Evolutionary conservation across 202 grass and related monocot genomes (phyloP), one percentile per base, ranked within the genome.

Genomic region (Alloteropsis angusta): DNA sequence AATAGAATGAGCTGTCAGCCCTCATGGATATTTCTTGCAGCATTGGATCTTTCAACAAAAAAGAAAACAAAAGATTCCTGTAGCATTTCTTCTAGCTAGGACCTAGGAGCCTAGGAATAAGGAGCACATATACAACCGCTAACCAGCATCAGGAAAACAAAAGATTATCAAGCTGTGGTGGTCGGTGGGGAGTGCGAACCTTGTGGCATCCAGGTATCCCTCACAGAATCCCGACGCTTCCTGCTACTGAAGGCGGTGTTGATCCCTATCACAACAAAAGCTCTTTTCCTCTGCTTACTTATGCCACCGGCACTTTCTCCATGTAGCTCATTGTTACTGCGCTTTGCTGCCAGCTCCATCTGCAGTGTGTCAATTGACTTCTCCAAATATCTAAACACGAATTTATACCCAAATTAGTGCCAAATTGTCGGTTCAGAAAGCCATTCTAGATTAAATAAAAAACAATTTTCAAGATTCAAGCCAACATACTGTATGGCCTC

Each of bases 161-260:
- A 28, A 3, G 28, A 45, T 6, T 67, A 60, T 28, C 47, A 82
- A 60, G 18, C n/a, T 11, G 42, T 39, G n/a, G 7, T 34, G 22
- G 49, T 18, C 49, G n/a, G 49, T 37, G 49, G 7, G 23, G 21
- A 84, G 14, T 41, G 46, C 46, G 47, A 81, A 99, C 96, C 96
- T 96, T 96, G 92, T 64, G 90, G 92, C 92, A 99, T 99, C 96
- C 96, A 99, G 9, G 92, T 96, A 68, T 90, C 78, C 80, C 96
- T 89, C 39, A 99, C 92, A 13, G 96, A 96, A 53, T 99, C 96
- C 47, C 96, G 86, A 15, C 96, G 91, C 79, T 89, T 99, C 85
- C 88, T 89, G 81, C 96, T 99, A 65, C 92, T 99, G 84, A 99
- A 99, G 43, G 96, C 96, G 1, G 96, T 99, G 55, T 99, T 99